These are phyloP conservation scores for Biscogniauxia sp. DNA, from an alignment of 2,329 filamentous ascomycete species.

Conservation along the genomic window DNA sequence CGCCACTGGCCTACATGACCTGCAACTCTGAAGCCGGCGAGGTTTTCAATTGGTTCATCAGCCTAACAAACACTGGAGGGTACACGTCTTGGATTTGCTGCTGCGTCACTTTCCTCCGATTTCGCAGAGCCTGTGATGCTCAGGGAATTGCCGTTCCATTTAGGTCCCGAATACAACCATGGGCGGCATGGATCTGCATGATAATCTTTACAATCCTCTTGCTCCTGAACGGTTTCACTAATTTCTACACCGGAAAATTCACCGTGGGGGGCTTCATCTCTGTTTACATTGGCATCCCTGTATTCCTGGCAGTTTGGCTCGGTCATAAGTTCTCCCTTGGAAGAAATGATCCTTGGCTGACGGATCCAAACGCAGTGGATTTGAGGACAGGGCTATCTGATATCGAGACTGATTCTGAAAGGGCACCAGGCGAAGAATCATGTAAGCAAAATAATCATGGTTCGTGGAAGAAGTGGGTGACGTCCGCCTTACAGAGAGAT, in stretches of 20 bases:
- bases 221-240: constrained; percentile 63
- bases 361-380: constrained; percentile 49
- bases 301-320: constrained; percentile 56
- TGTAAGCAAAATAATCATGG: too few relatives aligned
- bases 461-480: too few relatives aligned
- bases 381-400: constrained; percentile 45
- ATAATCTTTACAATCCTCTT: constrained; percentile 50
- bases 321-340: constrained; percentile 45
- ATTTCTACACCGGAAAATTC: constrained; percentile 61
- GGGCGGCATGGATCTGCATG: constrained; percentile 53
- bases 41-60: constrained; percentile 62
- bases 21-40: constrained; percentile 56
- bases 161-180: constrained; percentile 53
- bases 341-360: constrained; percentile 50
- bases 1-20: constrained; percentile 64
- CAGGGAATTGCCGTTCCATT: constrained; percentile 44
- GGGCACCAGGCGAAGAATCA: too few relatives aligned
- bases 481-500: too few relatives aligned
- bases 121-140: constrained; percentile 27
- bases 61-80: constrained; percentile 50
- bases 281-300: constrained; percentile 63
- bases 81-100: constrained; percentile 54
- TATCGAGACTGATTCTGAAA: neutral
- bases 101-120: constrained; percentile 56
- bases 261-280: constrained; percentile 56